Conservation (phyloP, 2,329 filamentous ascomycete species). For the Ramularia endophylla region DNA sequence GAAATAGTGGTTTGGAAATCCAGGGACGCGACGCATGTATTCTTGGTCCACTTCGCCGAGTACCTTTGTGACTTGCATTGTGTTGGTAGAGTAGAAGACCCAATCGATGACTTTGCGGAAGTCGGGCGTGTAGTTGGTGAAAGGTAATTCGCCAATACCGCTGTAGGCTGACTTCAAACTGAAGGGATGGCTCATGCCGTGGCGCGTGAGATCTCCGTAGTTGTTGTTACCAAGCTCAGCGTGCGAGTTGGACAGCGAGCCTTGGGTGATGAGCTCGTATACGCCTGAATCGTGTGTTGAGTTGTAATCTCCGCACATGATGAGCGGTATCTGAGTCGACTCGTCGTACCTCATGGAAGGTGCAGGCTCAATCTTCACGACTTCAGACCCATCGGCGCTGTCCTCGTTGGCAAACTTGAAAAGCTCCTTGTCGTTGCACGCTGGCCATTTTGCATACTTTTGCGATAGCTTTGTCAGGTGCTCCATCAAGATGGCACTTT, state of each 20-base stretch:
- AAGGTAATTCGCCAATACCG: constrained; percentile 76
- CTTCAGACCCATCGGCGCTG: constrained; percentile 43
- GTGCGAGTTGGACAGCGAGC: constrained; percentile 71
- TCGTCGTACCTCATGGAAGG: constrained; percentile 83
- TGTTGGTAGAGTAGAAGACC: constrained; percentile 94
- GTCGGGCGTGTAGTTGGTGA: constrained; percentile 95
- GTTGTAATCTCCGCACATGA: constrained; percentile 96
- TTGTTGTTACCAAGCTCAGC: constrained; percentile 71
- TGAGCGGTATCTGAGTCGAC: constrained; percentile 79
- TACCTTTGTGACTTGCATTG: constrained; percentile 74
- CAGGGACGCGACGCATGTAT: constrained; percentile 79
- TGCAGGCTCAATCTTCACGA: constrained; percentile 53
- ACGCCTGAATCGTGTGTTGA: constrained; percentile 81
- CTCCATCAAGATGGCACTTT: constrained; percentile 93
- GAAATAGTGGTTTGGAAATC: constrained; percentile 92
- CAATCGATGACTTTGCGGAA: constrained; percentile 93
- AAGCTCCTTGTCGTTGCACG: constrained; percentile 69
- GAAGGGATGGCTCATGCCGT: constrained; percentile 93
- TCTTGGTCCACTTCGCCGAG: constrained; percentile 81
- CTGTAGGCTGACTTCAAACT: constrained; percentile 86
- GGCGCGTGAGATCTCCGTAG: constrained; percentile 87
- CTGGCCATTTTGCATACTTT: constrained; percentile 71
- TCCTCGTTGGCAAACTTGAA: constrained; percentile 45
- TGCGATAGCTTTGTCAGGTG: constrained; percentile 81
- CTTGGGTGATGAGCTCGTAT: constrained; percentile 81